These are phyloP conservation scores for Botrytis tulipae DNA, from an alignment of 2,329 filamentous ascomycete genomes.

Conservation along the genomic window DNA sequence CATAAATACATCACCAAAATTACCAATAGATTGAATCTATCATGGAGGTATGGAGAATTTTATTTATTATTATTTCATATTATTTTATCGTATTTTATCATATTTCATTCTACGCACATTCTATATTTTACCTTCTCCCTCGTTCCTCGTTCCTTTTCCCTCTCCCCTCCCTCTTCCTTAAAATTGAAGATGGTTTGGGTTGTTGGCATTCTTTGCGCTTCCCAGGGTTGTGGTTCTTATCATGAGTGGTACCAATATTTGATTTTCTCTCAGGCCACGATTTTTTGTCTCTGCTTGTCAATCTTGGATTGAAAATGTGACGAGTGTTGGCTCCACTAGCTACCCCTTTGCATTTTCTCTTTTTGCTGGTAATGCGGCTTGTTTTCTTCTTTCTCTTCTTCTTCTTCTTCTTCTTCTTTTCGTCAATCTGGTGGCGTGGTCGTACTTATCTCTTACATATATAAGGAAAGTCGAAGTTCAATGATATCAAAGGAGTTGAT, in stretches of 20 bases:
- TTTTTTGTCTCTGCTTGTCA: not conserved
- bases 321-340: conserved; percentile 6
- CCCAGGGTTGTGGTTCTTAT: not conserved
- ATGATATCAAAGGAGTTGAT: not conserved
- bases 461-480: not conserved
- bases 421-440: not conserved
- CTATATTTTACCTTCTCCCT: not conserved
- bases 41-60: conserved; percentile 28
- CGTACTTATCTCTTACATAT: not conserved
- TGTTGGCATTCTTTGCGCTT: not conserved
- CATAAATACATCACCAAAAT: not conserved
- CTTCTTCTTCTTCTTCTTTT: not conserved
- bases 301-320: conserved; percentile 3
- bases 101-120: not conserved
- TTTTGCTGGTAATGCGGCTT: not conserved
- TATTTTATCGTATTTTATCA: no score
- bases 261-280: not conserved
- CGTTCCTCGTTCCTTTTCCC: not conserved
- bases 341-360: conserved; percentile 5
- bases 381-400: not conserved
- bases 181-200: not conserved
- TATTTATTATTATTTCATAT: not conserved
- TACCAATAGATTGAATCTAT: not conserved
- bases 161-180: not conserved
- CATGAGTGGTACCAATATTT: not conserved